Evolutionary conservation across 345 rosid species (phyloP), one percentile per base, ranked within the genome.

Genomic region (Bruguiera sexangula): DNA sequence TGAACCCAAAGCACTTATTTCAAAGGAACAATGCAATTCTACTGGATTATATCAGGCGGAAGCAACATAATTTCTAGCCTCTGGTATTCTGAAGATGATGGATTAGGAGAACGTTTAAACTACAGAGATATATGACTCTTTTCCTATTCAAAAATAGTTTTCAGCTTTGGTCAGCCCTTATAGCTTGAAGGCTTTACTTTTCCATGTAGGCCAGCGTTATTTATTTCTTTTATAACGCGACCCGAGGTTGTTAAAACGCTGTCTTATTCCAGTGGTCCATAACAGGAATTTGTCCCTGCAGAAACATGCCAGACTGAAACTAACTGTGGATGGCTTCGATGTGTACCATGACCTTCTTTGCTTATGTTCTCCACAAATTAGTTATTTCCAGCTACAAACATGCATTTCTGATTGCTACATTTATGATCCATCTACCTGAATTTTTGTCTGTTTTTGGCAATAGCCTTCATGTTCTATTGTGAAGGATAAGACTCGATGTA

Each of bases 361-460:
- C 60, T 10, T 8, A 15, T 56, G 30, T 10, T 56, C 6, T 27
- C 15, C 71, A 68, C 62, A 60, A 66, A 67, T 31, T 24, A 63
- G 60, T 27, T 32, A 51, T 61, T 73, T 59, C 70, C 72, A 24
- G 30, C 52, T 6, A 60, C 51, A 63, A 43, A 67, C 3, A 9
- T 55, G 27, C 29, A 21, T 11, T 11, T 55, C 59, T 57, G 59
- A 54, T 39, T 74, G 64, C 21, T 69, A 70, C 77, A 76, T 72
- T 82, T 54, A 82, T 77, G 69, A 26, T 39, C 21, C 59, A 75
- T 51, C 78, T 56, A 80, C 65, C 80, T 66, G 32, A 37, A 5
- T 32, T 58, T 31, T 13, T 9, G 24, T 24, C 24, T 24, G 24
- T 10, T 1, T 9, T 10, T 24, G 3, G 8, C 2, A 16, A 55